A percentile compares a stretch with the other conserved stretches of the same genome.
phyloP scores from a whole-genome alignment of 2,329 filamentous ascomycete species.

The Onygenales sp. region DNA sequence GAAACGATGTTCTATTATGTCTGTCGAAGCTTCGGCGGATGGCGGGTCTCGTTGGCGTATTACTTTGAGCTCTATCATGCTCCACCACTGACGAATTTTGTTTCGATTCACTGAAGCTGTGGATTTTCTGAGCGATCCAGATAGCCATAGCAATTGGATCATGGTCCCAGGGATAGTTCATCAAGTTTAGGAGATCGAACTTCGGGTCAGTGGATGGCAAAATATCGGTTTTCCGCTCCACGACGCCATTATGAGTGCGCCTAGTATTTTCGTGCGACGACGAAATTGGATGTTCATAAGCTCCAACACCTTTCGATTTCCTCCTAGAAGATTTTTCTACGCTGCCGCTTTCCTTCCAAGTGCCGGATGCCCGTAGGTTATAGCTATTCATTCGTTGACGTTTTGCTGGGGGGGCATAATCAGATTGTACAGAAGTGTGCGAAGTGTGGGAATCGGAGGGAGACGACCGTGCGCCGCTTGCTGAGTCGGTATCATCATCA shows the following conservation, averaged over 20 bases:
- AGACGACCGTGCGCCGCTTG: neutral
- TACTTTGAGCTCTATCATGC: neutral
- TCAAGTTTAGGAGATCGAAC: neutral
- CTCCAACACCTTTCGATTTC: too few species aligned
- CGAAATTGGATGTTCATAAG: neutral
- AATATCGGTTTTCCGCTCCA: neutral
- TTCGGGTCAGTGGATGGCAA: neutral
- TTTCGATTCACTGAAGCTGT: neutral
- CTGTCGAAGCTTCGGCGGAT: neutral
- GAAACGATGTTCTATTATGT: neutral
- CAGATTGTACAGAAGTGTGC: neutral
- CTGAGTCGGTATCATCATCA: neutral
- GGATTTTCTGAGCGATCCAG: constrained; percentile 2
- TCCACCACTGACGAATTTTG: neutral
- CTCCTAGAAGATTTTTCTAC: neutral
- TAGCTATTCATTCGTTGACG: neutral
- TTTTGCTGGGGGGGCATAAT: neutral
- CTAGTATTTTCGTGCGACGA: neutral
- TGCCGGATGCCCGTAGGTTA: neutral
- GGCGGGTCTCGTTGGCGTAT: neutral
- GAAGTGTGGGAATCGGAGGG: neutral
- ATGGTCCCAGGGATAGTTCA: constrained; percentile 1
- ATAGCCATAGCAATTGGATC: constrained; percentile 4
- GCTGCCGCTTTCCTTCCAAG: neutral
- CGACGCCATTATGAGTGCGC: neutral